Percentiles rank a stretch among this genome's conserved stretches.
These are phyloP conservation scores for Ascochyta pisi DNA, from an alignment of 2,329 filamentous ascomycete genomes.

Conservation along the genomic window DNA sequence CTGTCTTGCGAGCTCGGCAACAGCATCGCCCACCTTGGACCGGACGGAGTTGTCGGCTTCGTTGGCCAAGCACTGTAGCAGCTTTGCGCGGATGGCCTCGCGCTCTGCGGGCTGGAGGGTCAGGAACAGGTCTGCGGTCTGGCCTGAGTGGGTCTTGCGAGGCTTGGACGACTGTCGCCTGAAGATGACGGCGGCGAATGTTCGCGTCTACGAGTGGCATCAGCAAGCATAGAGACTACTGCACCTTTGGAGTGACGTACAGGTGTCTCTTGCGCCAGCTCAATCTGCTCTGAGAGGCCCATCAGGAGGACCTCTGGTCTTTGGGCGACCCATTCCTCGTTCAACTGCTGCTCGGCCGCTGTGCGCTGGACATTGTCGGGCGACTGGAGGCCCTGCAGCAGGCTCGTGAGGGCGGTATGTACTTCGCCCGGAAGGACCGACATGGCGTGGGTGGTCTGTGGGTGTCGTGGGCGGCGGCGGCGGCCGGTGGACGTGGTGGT, in stretches of 20 bases:
- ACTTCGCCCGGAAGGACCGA: constrained; percentile 86
- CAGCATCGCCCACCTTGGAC: constrained; percentile 97
- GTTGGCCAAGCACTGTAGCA: constrained; percentile 76
- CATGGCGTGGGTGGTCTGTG: constrained; percentile 60
- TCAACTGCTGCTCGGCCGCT: constrained; percentile 87
- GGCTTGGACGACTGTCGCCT: constrained; percentile 90
- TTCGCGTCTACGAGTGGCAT: constrained; percentile 69
- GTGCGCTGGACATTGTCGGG: constrained; percentile 85
- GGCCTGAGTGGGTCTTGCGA: constrained; percentile 72
- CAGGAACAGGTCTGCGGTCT: constrained; percentile 83
- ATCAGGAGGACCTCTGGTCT: constrained; percentile 89
- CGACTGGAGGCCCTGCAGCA: constrained; percentile 87
- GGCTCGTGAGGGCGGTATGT: constrained; percentile 81
- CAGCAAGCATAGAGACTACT: constrained; percentile 1
- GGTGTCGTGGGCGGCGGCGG: constrained; percentile 30
- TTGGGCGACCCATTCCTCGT: constrained; percentile 84
- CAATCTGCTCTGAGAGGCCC: constrained; percentile 91
- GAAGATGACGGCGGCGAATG: constrained; percentile 93
- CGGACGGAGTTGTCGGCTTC: constrained; percentile 78
- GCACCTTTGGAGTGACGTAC: constrained; percentile 57
- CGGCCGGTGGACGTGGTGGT: constrained; percentile 22
- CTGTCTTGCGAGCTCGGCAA: constrained; percentile 93
- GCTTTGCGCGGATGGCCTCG: constrained; percentile 79
- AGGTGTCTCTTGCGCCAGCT: constrained; percentile 73
- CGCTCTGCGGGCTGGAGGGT: constrained; percentile 77